Base-by-base conservation (phyloP, 202 grass and related monocot genomes). In the Carex arenaria region DNA sequence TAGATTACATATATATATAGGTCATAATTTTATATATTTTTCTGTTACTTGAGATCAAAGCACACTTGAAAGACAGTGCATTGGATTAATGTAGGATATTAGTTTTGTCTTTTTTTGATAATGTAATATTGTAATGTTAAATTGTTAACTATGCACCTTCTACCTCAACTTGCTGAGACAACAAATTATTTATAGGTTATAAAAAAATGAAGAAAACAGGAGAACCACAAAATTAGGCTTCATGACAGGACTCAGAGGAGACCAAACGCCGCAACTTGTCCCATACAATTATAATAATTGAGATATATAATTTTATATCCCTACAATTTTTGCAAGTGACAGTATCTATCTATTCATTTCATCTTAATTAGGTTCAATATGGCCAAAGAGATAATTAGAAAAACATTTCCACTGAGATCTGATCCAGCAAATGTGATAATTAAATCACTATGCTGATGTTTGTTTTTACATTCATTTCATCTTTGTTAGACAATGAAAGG, bases 251-350 rank as follows among this genome's bases (percentile, higher is more conserved):
- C 59, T 17, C 0, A 36, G 43, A 82, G 64, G 63, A 82, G 64
- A 82, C 80, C 69, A 2, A 36, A 68, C 51, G 42, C 80, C 47
- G 23, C 80, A 82, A 82, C 15, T 69, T 82, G 63, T 19, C 64
- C 43, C 14, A 52, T 66, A 49, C 45, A 68, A 54, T 54, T 67
- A 67, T 36, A 66, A 53, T 56, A 53, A 82, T 49, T 51, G 9
- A 66, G 10, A 81, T 81, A 81, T 6, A 38, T 38, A 38, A 38
- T 18, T 81, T 81, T 49, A 65, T 81, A 45, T 47, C 45, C 2
- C 1, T 69, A 18, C 45, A 82, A 67, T 69, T 30, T 67, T 54
- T 81, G 62, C 26, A 68, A 68, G 64, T 82, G 43, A 81, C 36
- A 45, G 31, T 31, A 8, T 82, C 52, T 82, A 5, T 19, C 43